Evolutionary conservation across 2,329 filamentous ascomycete species (phyloP), one percentile per base, ranked within the genome.

Genomic region (Rhinocladiella similis): DNA sequence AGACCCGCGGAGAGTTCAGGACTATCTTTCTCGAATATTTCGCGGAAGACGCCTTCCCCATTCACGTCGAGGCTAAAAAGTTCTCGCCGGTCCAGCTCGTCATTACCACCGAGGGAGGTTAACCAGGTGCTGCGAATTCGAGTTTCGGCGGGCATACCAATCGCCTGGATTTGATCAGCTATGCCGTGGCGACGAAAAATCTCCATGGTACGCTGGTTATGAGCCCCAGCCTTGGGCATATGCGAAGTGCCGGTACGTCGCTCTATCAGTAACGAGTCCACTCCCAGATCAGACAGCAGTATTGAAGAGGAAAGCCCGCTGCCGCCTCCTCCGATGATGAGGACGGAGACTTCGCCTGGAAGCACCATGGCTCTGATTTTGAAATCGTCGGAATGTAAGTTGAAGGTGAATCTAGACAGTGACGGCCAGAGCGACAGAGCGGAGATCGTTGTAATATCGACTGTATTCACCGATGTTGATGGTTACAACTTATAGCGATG

Each of bases 171-270:
- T 41, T 68, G 68, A 4, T 68, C 57, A 50, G 67, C 64, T 13
- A 72, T 57, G 1, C 65, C 68, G 20, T 69, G 63, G 7, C 56
- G 43, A 7, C 69, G 69, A 47, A 70, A 68, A 14, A 45, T 61
- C 47, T 61, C 59, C 22, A 55, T 59, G 7, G 59, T 59, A 6
- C 70, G 64, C 47, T 69, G 65, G 33, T 72, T 71, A 50, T 72
- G 56, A 14, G 66, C 66, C 33, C 60, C 57, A 7, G 70, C 68
- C 58, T 70, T 70, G n/a, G 69, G 70, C 25, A 68, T 65, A 36
- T 69, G 69, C 1, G 69, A 68, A 1, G 69, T 70, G 5, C 53
- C 54, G 2, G 59, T 43, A 35, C 72, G 65, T 5, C 66, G 63
- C 53, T 73, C 69, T 47, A 69, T 65, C 10, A 72, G 53, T 7